A percentile compares a stretch with the other conserved stretches of the same genome.
These are phyloP conservation scores for Diplodia intermedia DNA, from an alignment of 2,329 filamentous ascomycete genomes.

Conservation along the genomic window DNA sequence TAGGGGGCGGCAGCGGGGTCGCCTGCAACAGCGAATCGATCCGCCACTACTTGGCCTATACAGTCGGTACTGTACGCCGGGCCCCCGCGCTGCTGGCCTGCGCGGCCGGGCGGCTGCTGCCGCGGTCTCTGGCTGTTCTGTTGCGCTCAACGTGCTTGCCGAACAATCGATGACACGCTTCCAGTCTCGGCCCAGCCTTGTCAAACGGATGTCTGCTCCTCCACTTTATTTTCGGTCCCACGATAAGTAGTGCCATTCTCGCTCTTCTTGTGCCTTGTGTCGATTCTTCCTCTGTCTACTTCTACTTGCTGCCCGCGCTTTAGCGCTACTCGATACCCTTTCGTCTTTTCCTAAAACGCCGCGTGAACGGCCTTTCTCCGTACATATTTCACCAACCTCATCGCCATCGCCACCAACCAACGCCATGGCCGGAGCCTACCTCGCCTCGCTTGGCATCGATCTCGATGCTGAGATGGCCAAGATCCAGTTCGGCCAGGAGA, in stretches of 20 bases:
- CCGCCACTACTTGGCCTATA: neutral
- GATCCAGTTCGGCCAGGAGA: conserved; percentile 38
- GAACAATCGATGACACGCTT: conserved; percentile 14
- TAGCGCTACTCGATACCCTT: conserved; percentile 22
- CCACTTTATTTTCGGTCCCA: conserved; percentile 10
- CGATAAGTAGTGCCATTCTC: conserved; percentile 10
- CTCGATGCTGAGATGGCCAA: conserved; percentile 44
- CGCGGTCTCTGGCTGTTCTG: neutral
- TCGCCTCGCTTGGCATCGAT: conserved; percentile 40
- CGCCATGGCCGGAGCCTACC: conserved; percentile 32
- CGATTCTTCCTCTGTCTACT: conserved; percentile 1
- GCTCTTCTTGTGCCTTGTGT: neutral
- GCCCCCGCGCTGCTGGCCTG: neutral
- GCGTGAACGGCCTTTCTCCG: conserved; percentile 12
- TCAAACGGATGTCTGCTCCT: conserved; percentile 18
- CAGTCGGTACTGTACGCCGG: neutral
- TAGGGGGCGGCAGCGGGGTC: conserved; percentile 7
- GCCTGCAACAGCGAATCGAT: neutral
- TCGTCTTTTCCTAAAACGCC: neutral
- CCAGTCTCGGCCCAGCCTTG: conserved; percentile 18
- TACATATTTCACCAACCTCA: conserved; percentile 13
- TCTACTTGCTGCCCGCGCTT: neutral
- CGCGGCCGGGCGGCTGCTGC: neutral
- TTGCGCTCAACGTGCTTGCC: conserved; percentile 7
- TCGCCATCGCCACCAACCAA: neutral